Evolutionary conservation across 371 early-diverging fungal species (phyloP).

Genomic region (Mucor piriformis): DNA sequence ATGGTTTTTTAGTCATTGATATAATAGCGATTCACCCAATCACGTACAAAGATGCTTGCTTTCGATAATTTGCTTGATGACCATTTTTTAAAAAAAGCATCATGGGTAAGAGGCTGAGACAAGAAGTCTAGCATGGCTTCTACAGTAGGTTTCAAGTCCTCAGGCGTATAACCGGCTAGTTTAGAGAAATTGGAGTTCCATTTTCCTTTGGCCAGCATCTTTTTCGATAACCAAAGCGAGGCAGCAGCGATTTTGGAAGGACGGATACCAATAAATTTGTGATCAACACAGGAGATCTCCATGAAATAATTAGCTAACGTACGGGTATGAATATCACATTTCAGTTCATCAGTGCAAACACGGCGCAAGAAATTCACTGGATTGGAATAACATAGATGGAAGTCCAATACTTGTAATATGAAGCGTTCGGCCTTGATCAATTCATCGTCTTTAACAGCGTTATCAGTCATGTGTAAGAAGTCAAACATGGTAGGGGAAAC

Average conservation of each 20-base stretch:
- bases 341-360: slow-evolving; percentile 80
- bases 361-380: slow-evolving; percentile 93
- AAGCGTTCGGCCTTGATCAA: slow-evolving; percentile 88
- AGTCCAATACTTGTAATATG: slow-evolving; percentile 83
- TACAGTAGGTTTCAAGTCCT: slow-evolving; percentile 65
- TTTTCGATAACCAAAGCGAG: slow-evolving; percentile 85
- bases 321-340: slow-evolving; percentile 86
- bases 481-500: slow-evolving; percentile 79
- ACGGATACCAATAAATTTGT: slow-evolving; percentile 72
- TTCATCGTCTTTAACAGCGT: slow-evolving; percentile 78
- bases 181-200: slow-evolving; percentile 77
- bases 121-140: slow-evolving; percentile 73
- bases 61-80: slow-evolving; percentile 70
- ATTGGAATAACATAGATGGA: slow-evolving; percentile 82
- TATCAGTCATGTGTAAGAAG: slow-evolving; percentile 82
- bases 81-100: slow-evolving; percentile 85
- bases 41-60: slow-evolving; percentile 74
- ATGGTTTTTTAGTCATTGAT: slow-evolving; percentile 5
- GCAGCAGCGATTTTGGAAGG: slow-evolving; percentile 89
- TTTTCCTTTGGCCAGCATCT: slow-evolving; percentile 76
- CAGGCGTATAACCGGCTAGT: slow-evolving; percentile 77
- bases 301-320: slow-evolving; percentile 96
- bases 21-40: slow-evolving; percentile 55
- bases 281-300: slow-evolving; percentile 92
- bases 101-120: slow-evolving; percentile 50